phyloP scores from a whole-genome alignment of 2,329 filamentous ascomycete genomes.

The Plenodomus tracheiphilus region DNA sequence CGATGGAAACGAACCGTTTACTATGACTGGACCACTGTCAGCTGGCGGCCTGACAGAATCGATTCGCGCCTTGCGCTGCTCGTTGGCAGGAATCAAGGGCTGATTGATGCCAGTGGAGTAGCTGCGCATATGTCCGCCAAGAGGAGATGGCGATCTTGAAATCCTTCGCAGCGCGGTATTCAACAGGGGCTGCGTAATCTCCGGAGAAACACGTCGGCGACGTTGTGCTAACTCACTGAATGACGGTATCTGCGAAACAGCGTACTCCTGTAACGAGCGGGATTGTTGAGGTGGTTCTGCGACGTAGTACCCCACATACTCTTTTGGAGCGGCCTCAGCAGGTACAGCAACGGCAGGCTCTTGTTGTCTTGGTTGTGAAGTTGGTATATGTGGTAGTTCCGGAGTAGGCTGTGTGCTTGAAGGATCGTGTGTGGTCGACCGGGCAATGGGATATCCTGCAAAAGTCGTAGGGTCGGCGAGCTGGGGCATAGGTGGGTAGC shows the following conservation, averaged over 20 bases:
- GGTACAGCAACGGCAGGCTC: slow-evolving; percentile 4
- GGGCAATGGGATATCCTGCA: slow-evolving; percentile 40
- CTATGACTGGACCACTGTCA: slow-evolving; percentile 44
- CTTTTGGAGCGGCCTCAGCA: slow-evolving; percentile 48
- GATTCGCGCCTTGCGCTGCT: slow-evolving; percentile 31
- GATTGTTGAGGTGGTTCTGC: slow-evolving; percentile 46
- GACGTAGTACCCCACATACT: slow-evolving; percentile 56
- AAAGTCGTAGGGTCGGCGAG: slow-evolving; percentile 35
- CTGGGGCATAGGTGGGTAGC: slow-evolving; percentile 44
- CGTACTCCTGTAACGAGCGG: slow-evolving; percentile 45
- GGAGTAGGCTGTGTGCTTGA: slow-evolving; percentile 19
- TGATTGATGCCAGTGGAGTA: slow-evolving; percentile 39
- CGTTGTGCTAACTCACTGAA: slow-evolving; percentile 48
- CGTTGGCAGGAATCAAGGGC: slow-evolving; percentile 10
- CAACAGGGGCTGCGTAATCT: slow-evolving; percentile 45
- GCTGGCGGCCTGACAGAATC: slow-evolving; percentile 32
- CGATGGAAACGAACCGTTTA: slow-evolving; percentile 45
- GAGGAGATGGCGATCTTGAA: slow-evolving; percentile 53
- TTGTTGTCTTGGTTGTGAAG: slow-evolving; percentile 22
- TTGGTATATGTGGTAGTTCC: slow-evolving; percentile 28
- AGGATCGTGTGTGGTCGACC: slow-evolving; percentile 35
- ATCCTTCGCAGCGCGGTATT: slow-evolving; percentile 40
- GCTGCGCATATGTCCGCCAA: slow-evolving; percentile 48
- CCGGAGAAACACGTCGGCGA: slow-evolving; percentile 48
- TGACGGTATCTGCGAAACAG: slow-evolving; percentile 40